These are phyloP conservation scores for Nakaseomyces uthaithaninus DNA, from an alignment of 1,139 yeast species.

Conservation along the genomic window DNA sequence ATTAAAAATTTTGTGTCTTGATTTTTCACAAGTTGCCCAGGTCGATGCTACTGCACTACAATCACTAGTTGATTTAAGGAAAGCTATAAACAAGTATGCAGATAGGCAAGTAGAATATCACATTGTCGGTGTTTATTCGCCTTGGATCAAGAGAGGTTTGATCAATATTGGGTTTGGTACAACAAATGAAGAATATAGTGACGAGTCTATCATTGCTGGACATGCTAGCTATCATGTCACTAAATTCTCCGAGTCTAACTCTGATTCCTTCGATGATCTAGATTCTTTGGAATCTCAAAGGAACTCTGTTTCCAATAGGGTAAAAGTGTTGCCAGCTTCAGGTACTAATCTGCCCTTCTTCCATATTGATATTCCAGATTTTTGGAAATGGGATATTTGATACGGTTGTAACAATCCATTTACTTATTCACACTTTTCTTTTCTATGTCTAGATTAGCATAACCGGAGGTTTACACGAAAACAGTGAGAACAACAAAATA, in stretches of 20 bases:
- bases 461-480: too few relatives aligned
- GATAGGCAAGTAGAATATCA: slow-evolving; percentile 84
- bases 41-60: slow-evolving; percentile 77
- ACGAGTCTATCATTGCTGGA: slow-evolving; percentile 27
- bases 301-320: slow-evolving; percentile 21
- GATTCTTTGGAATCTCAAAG: slow-evolving; percentile 19
- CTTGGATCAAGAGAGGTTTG: slow-evolving; percentile 79
- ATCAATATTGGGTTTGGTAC: slow-evolving; percentile 75
- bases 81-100: slow-evolving; percentile 64
- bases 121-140: slow-evolving; percentile 74
- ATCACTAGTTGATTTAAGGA: slow-evolving; percentile 65
- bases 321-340: slow-evolving; percentile 43
- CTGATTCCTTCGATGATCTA: slow-evolving; percentile 12
- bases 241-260: slow-evolving; percentile 14
- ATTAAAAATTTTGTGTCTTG: slow-evolving; percentile 66
- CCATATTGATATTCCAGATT: slow-evolving; percentile 81
- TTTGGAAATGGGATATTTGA: slow-evolving; percentile 34
- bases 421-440: too few relatives aligned
- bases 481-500: too few relatives aligned
- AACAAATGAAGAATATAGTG: slow-evolving; percentile 35
- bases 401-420: too few relatives aligned
- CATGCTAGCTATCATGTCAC: slow-evolving; percentile 30
- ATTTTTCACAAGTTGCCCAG: slow-evolving; percentile 67
- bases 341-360: slow-evolving; percentile 76
- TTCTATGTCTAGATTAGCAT: too few relatives aligned